Conservation (phyloP, 768 basidiomycete genomes). For the Tubosaeta sp. region DNA sequence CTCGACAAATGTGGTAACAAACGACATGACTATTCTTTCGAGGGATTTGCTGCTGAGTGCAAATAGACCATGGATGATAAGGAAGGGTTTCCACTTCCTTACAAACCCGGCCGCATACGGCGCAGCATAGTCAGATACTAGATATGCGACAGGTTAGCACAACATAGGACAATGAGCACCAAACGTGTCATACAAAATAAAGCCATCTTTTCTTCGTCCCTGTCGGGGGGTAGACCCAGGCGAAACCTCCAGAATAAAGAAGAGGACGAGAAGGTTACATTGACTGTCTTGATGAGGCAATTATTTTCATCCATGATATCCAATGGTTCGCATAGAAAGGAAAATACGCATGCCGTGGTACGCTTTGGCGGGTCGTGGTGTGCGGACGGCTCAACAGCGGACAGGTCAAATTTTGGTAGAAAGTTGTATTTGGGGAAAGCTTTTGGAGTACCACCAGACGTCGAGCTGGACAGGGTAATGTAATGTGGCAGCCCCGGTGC, state of each 20-base stretch:
- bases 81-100: constrained; percentile 7
- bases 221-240: no score
- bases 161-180: not conserved
- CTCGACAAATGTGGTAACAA: constrained; percentile 13
- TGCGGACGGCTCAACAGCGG: no score
- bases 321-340: not conserved
- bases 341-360: constrained; percentile 4
- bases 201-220: no score
- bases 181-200: constrained; percentile 8
- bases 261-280: no score
- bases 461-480: constrained; percentile 19
- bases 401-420: not conserved
- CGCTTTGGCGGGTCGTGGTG: no score
- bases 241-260: no score
- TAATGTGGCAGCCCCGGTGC: constrained; percentile 19
- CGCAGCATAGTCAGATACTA: constrained; percentile 7
- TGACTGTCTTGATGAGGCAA: no score
- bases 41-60: constrained; percentile 3
- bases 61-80: constrained; percentile 9
- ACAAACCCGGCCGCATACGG: constrained; percentile 4
- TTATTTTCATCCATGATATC: not conserved
- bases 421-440: constrained; percentile 8
- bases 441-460: constrained; percentile 14
- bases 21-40: constrained; percentile 1
- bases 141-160: not conserved